Evolutionary conservation across 2,329 filamentous ascomycete genomes (phyloP).

Genomic region (Penicillium sp.): DNA sequence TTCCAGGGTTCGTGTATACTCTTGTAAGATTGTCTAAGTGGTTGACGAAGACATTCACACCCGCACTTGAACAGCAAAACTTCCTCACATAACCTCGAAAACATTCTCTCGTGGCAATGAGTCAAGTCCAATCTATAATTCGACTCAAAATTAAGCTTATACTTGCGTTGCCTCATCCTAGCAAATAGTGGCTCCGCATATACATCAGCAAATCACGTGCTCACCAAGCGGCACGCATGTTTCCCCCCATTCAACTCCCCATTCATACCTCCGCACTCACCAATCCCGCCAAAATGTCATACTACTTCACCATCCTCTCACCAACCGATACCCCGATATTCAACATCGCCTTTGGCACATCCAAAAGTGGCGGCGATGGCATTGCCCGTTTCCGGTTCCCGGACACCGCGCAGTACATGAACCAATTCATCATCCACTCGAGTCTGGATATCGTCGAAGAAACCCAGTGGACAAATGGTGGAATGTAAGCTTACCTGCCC

Average conservation of each 20-base stretch:
- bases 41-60: too few species aligned
- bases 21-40: too few species aligned
- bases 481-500: conserved; percentile 62
- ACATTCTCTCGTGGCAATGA: too few species aligned
- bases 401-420: conserved; percentile 86
- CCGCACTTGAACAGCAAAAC: too few species aligned
- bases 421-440: conserved; percentile 95
- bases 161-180: background rate
- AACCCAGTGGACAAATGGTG: conserved; percentile 84
- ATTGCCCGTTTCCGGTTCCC: conserved; percentile 85
- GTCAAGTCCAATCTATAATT: too few species aligned
- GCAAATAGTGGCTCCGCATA: background rate
- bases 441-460: conserved; percentile 95
- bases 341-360: conserved; percentile 95
- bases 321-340: conserved; percentile 95
- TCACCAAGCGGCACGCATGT: background rate
- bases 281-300: conserved; percentile 69
- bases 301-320: conserved; percentile 97
- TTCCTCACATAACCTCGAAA: too few species aligned
- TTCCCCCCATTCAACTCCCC: background rate
- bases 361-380: conserved; percentile 92
- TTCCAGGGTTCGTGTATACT: too few species aligned
- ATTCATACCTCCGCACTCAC: background rate
- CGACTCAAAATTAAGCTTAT: too few species aligned
- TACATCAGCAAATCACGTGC: background rate